Conservation (phyloP, 1,139 yeast genomes). For the Hemisphaericaspora xylofermentans region DNA sequence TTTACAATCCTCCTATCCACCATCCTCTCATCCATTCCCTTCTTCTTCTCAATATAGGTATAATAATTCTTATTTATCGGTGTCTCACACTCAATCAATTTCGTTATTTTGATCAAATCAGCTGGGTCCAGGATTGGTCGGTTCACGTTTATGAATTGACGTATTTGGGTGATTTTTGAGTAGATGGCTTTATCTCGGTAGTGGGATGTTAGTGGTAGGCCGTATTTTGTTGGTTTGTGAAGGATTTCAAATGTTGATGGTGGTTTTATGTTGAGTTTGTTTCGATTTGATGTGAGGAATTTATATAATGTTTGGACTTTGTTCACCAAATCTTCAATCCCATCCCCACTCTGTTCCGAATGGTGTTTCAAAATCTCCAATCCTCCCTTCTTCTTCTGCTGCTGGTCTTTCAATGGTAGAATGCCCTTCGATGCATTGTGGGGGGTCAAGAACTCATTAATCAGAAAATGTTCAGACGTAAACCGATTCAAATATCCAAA, state of each 20-base stretch:
- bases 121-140: slow-evolving; percentile 25
- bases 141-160: slow-evolving; percentile 17
- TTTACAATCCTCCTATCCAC: slow-evolving; percentile 16
- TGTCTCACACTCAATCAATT: slow-evolving; percentile 16
- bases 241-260: slow-evolving; percentile 34
- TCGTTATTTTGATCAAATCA: slow-evolving; percentile 19
- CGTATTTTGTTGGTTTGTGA: slow-evolving; percentile 34
- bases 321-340: slow-evolving; percentile 7
- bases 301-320: slow-evolving; percentile 20
- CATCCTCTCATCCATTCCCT: slow-evolving; percentile 13
- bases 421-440: too few species aligned
- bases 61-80: slow-evolving; percentile 27
- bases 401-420: too few species aligned
- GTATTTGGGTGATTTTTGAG: slow-evolving; percentile 25
- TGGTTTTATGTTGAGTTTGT: slow-evolving; percentile 23
- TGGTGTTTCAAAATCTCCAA: slow-evolving; percentile 3
- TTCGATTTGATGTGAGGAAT: slow-evolving; percentile 20
- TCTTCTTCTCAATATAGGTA: slow-evolving; percentile 27
- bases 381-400: too few species aligned
- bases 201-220: slow-evolving; percentile 31
- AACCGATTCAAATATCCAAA: background rate
- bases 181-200: slow-evolving; percentile 27
- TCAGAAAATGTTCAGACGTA: slow-evolving; percentile 8
- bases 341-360: background rate
- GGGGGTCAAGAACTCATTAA: slow-evolving; percentile 18